phyloP scores from a whole-genome alignment of 805 yeast genomes.

The Hanseniaspora nectarophila region DNA sequence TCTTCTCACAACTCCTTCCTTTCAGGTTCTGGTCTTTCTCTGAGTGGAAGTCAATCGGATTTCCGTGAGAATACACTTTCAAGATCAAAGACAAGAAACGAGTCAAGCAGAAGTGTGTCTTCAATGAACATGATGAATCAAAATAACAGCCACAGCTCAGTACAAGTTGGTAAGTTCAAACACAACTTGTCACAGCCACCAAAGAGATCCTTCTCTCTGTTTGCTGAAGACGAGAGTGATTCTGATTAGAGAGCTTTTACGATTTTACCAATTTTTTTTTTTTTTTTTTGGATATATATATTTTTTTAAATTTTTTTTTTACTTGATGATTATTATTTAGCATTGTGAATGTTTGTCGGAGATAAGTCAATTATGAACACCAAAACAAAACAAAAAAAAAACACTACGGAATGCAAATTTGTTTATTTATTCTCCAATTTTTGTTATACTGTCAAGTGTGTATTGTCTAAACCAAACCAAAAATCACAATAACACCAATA shows the following conservation, averaged over 20 bases:
- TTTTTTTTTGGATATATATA: neutral
- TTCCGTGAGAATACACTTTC: neutral
- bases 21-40: neutral
- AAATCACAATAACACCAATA: neutral
- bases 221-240: conserved; percentile 17
- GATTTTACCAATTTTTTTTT: neutral
- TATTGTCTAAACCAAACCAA: too few species aligned
- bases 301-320: too few species aligned
- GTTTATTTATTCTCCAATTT: too few species aligned
- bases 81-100: neutral
- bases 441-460: neutral
- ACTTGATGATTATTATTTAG: too few species aligned
- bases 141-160: neutral
- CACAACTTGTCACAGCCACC: conserved; percentile 11
- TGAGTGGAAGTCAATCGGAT: neutral
- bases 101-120: neutral
- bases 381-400: too few species aligned
- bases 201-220: conserved; percentile 12
- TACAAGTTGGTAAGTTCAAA: neutral
- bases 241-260: neutral
- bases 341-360: too few species aligned
- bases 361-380: too few species aligned
- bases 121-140: neutral
- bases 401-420: too few species aligned
- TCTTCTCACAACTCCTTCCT: neutral